Evolutionary conservation across 2,329 filamentous ascomycete genomes (phyloP), one percentile per base, ranked within the genome.

Genomic region (Thielaviopsis cerberus): DNA sequence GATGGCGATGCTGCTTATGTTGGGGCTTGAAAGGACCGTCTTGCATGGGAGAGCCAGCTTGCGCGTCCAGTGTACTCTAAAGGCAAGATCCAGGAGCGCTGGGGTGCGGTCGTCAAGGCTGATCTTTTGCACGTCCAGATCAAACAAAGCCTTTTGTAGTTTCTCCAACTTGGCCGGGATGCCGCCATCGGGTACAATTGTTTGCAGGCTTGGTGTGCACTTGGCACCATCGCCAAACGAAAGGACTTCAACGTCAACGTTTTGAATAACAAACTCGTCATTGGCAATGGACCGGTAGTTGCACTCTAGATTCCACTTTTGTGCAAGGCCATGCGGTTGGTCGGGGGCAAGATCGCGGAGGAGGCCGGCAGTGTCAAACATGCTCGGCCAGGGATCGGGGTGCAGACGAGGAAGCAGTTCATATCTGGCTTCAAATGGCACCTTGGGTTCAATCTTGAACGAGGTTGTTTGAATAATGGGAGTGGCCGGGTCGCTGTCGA

Each of bases 401-500:
- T 96, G 85, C 3, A 95, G 74, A 10, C 85, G 79, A 11, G 92
- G 89, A 13, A 83, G 76, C 62, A 97, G 81, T 62, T 94, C 88
- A 68, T 94, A 96, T 65, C 86, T 92, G 17, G 89, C 87, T 70
- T 95, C 89, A 64, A 98, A 97, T 0, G 91, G 88, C 54, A 82
- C 83, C 57, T 88, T 81, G 58, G 96, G 78, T 41, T 81, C 78
- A 4, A 97, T 69, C 57, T 84, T 82, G 45, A 86, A 76, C 1
- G 80, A 76, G 23, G 85, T 71, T 1, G 78, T 80, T 68, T 94
- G 91, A 41, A 83, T 81, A 45, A 97, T 85, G 1, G 85, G 83
- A 1, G 89, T 95, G 55, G 86, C 84, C 0, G 82, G 74, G 66
- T 97, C 90, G 5, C 86, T 86, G 2, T 82, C 74, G 1, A 97